Base-by-base conservation (phyloP, 2,329 filamentous ascomycete species). In the Drechslerella dactyloides region DNA sequence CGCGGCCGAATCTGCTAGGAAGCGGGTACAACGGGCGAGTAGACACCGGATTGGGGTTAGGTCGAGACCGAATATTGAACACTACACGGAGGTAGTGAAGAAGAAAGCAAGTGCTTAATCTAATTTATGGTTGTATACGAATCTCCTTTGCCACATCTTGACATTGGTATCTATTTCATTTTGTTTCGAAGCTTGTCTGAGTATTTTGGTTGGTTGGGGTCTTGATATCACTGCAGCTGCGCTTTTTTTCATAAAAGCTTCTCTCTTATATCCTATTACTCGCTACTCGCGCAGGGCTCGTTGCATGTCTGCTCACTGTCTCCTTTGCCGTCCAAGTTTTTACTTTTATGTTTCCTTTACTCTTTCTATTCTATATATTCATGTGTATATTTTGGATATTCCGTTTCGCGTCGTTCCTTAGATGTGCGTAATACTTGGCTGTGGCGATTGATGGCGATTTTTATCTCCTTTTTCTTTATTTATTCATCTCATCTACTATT, bases 61-160 rank as follows among this genome's bases (percentile, higher is more conserved):
- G 65, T 2, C 50, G 65, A 27, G 65, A 69, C 46, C 58, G 65
- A 40, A 61, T 69, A 19, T 42, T 69, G 53, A 69, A 69, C 58
- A 69, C 65, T 33, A 69, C 65, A 8, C 42, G 65, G 35, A 56
- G 65, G 46, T 69, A 54, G 40, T 42, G n/a, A 6, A 13, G 37
- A 5, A 42, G n/a, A 5, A 17, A 13, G 5, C 5, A 15, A 42
- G 11, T 42, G 15, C 15, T 15, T n/a, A n/a, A 42, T 42, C 2
- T 13, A 17, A 42, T 6, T 42, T 6, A 15, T 33, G 27, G 27
- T 8, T 33, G 8, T 33, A 33, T 13, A 42, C 37, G 37, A 42
- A 42, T 42, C n/a, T 42, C 37, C n/a, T 42, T 37, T 13, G 7
- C 13, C 33, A 37, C 13, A 37, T 37, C 33, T 7, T 37, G 6